Evolutionary conservation across 1,284 basidiomycete genomes (phyloP).

Genomic region (Heterobasidion parviporum): DNA sequence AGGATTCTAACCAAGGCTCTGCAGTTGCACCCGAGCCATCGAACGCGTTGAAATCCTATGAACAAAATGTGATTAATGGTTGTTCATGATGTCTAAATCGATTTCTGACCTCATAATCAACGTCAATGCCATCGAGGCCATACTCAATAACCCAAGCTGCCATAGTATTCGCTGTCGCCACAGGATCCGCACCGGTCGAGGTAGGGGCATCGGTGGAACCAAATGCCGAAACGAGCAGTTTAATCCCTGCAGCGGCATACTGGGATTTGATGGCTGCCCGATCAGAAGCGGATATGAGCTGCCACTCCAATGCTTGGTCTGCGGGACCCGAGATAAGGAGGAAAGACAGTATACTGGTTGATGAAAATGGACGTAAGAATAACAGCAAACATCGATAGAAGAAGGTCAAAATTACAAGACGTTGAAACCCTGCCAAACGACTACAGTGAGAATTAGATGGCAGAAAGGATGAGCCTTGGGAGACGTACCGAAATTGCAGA

Average conservation of each 20-base stretch:
- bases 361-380: neutral
- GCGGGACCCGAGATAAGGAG: slow-evolving; percentile 31
- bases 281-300: slow-evolving; percentile 21
- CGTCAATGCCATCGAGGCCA: slow-evolving; percentile 45
- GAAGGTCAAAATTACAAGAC: slow-evolving; percentile 28
- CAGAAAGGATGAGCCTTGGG: neutral
- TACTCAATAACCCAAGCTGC: slow-evolving; percentile 41
- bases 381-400: neutral
- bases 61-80: neutral
- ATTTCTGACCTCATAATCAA: slow-evolving; percentile 43
- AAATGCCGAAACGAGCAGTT: slow-evolving; percentile 39
- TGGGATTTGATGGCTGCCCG: slow-evolving; percentile 29
- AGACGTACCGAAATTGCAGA: slow-evolving; percentile 26
- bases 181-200: slow-evolving; percentile 29
- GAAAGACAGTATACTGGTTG: slow-evolving; percentile 32
- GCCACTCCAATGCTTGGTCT: slow-evolving; percentile 38
- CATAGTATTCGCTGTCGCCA: slow-evolving; percentile 34
- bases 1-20: slow-evolving; percentile 33
- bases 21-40: slow-evolving; percentile 28
- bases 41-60: slow-evolving; percentile 40
- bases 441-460: neutral
- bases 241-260: slow-evolving; percentile 38
- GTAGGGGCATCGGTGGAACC: slow-evolving; percentile 47
- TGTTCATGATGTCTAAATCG: neutral
- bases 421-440: slow-evolving; percentile 32